Evolutionary conservation across 2,329 filamentous ascomycete genomes (phyloP).

Genomic region (Cercospora beticola): DNA sequence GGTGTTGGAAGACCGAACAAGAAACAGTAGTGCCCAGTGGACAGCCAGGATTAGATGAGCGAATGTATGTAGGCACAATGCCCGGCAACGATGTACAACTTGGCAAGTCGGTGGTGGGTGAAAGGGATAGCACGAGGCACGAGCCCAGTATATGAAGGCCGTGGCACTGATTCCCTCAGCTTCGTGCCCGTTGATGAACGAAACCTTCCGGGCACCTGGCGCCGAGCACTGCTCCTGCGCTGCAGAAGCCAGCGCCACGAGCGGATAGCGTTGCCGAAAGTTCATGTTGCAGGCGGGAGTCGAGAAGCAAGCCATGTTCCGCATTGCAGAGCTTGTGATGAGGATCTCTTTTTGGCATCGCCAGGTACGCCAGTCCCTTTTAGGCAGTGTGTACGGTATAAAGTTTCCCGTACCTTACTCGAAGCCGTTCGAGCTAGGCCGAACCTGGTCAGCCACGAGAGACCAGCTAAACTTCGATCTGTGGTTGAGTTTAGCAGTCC

Average conservation of each 20-base stretch:
- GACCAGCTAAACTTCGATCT: constrained; percentile 1
- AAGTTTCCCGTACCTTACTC: constrained; percentile 7
- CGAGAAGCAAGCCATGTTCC: constrained; percentile 16
- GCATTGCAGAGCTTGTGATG: not conserved
- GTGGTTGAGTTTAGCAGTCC: constrained; percentile 8
- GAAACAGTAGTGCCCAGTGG: not conserved
- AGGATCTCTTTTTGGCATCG: constrained; percentile 5
- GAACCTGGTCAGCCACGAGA: not conserved
- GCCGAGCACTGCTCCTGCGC: constrained; percentile 8
- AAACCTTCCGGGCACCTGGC: constrained; percentile 10
- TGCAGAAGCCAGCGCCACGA: constrained; percentile 14
- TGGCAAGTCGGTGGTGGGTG: not conserved
- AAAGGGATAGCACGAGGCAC: constrained; percentile 3
- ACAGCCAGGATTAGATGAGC: constrained; percentile 1
- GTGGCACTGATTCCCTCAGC: constrained; percentile 1
- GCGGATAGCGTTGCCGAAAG: constrained; percentile 11
- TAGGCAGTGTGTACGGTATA: not conserved
- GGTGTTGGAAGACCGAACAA: not conserved
- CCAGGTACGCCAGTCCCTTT: not conserved
- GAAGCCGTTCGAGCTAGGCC: not conserved
- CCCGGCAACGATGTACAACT: constrained; percentile 10
- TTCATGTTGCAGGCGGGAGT: constrained; percentile 16
- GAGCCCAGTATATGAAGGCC: constrained; percentile 15
- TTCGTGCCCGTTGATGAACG: constrained; percentile 1
- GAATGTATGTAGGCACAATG: constrained; percentile 26